These are phyloP conservation scores for Ogataea kodamae DNA, from an alignment of 805 yeast species.

Conservation along the genomic window DNA sequence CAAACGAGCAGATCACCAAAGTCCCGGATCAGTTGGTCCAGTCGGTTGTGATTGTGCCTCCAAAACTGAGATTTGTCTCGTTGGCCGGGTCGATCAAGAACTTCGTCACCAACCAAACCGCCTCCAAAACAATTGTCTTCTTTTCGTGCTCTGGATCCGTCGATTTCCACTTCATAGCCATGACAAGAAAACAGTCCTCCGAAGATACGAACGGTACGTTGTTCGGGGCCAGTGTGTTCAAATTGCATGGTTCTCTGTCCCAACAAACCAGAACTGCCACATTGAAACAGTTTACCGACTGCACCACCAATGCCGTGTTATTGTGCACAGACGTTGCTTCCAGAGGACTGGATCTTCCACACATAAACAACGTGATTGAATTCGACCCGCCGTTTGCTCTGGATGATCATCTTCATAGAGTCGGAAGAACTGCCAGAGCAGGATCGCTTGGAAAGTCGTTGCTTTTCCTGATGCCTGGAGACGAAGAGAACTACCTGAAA, in stretches of 20 bases:
- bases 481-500: slow-evolving; percentile 79
- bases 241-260: slow-evolving; percentile 86
- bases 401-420: slow-evolving; percentile 94
- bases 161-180: slow-evolving; percentile 79
- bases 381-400: slow-evolving; percentile 92
- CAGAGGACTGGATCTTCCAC: slow-evolving; percentile 91
- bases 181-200: slow-evolving; percentile 42
- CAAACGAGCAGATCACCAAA: slow-evolving; percentile 29
- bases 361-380: slow-evolving; percentile 81
- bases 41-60: slow-evolving; percentile 80
- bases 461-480: slow-evolving; percentile 81
- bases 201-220: slow-evolving; percentile 25
- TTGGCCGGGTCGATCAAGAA: slow-evolving; percentile 62
- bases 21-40: slow-evolving; percentile 94
- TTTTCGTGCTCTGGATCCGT: slow-evolving; percentile 96
- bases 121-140: slow-evolving; percentile 70
- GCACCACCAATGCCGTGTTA: slow-evolving; percentile 47
- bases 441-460: slow-evolving; percentile 79
- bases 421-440: slow-evolving; percentile 98
- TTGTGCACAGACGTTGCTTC: slow-evolving; percentile 98
- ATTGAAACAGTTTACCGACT: slow-evolving; percentile 54
- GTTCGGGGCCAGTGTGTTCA: slow-evolving; percentile 49
- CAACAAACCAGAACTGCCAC: slow-evolving; percentile 84
- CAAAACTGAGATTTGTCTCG: slow-evolving; percentile 83
- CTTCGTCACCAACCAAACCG: slow-evolving; percentile 34